Evolutionary conservation across 73 alveolate species (phyloP), one percentile per base, ranked within the genome.

Genomic region (Paramecium octaurelia): DNA sequence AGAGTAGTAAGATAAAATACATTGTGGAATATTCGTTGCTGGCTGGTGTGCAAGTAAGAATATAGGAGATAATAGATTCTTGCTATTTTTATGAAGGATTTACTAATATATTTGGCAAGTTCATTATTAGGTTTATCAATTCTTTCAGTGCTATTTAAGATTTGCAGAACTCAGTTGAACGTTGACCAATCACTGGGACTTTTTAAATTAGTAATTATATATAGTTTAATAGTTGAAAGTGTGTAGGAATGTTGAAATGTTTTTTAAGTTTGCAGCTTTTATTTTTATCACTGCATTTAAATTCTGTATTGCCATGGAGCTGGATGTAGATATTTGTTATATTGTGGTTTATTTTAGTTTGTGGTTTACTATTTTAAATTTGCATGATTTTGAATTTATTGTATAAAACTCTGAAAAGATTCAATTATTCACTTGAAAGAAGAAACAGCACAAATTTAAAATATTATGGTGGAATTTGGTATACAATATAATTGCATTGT

Each of bases 381-480:
- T 80, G 91, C 38, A 40, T 80, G 70, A 42, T 80, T 12, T 21
- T 80, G 34, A 80, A 80, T 35, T 48, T 44, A 35, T 11, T 46
- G 9, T 80, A 31, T 42, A 48, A 24, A 6, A 21, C 75, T 6
- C 6, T 21, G 20, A 42, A 40, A 24, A 80, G 91, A 80, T 5
- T 80, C 20, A 20, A 23, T 48, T 48, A 23, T 4, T 29, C 88
- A 0, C 12, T 40, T 44, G 91, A 80, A 80, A 21, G 48, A 20
- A 42, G 91, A 80, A 27, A 44, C 12, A 42, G 21, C n/a, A 80
- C 46, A 42, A 80, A 46, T 44, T 6, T 43, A 8, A 80, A 42
- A 48, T 43, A 44, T 80, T 80, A 80, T 80, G 91, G 91, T 18
- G 91, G 91, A 1, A 42, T 80, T 4, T 80, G 91, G 91, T 80